phyloP scores from a whole-genome alignment of 176 grass and related monocot species.

The Pontederia paniculata region DNA sequence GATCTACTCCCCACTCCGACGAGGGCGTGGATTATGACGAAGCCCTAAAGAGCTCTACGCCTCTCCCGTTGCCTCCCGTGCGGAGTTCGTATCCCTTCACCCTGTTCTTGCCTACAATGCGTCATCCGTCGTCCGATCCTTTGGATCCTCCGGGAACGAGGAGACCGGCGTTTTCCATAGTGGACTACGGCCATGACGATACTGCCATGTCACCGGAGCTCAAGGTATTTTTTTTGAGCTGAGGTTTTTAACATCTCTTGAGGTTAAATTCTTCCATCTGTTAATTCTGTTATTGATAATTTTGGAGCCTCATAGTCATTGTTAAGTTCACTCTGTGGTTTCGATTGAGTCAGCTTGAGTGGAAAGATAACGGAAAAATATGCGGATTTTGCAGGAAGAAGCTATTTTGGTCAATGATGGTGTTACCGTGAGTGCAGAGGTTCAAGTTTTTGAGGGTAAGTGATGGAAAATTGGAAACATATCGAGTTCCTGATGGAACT shows the following conservation, averaged over 20 bases:
- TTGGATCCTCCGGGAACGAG: background rate
- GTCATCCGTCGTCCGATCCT: no score
- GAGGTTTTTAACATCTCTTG: background rate
- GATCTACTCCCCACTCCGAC: constrained; percentile 4
- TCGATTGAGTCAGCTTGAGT: background rate
- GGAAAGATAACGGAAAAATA: no score
- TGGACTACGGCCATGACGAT: constrained; percentile 16
- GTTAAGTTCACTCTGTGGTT: background rate
- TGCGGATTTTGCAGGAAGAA: background rate
- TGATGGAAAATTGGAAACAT: background rate
- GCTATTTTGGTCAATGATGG: background rate
- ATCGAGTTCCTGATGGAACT: background rate
- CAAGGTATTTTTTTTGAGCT: background rate
- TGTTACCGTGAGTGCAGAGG: background rate
- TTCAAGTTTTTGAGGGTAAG: constrained; percentile 1
- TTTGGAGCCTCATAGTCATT: background rate
- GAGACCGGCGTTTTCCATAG: constrained; percentile 2
- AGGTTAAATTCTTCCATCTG: background rate
- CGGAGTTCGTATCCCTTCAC: background rate
- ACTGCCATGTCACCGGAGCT: constrained; percentile 12
- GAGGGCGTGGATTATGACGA: constrained; percentile 2
- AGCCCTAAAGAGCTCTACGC: constrained; percentile 16
- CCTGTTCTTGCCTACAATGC: no score
- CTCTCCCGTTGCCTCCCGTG: background rate
- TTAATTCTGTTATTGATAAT: background rate